Conservation (phyloP, 257 asterid genomes). For the Sherardia arvensis region DNA sequence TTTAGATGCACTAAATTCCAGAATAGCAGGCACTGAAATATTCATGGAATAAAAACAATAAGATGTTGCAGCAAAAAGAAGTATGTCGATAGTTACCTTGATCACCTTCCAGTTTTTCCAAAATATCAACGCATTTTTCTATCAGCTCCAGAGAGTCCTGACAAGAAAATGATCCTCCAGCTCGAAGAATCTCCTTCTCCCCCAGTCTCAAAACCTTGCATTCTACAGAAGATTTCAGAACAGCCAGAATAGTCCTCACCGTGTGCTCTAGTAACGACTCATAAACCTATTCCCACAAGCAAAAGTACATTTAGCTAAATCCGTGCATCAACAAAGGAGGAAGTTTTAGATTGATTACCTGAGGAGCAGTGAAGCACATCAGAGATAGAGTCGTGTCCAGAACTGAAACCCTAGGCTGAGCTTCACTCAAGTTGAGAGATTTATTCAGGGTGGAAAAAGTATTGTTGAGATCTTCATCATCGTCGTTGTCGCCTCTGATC, state of each 20-base stretch:
- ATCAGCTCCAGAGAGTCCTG: constrained; percentile 31
- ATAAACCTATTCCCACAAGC: constrained; percentile 32
- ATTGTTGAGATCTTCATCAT: constrained; percentile 12
- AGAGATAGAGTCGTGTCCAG: constrained; percentile 66
- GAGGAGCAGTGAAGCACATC: constrained; percentile 67
- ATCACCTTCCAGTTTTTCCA: constrained; percentile 30
- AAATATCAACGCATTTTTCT: constrained; percentile 35
- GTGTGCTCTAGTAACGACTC: constrained; percentile 39
- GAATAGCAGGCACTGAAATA: background rate
- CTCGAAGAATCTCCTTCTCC: constrained; percentile 30
- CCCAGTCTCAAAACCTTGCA: constrained; percentile 34
- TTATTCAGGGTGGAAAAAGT: constrained; percentile 44
- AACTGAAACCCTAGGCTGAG: constrained; percentile 33
- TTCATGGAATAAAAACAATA: background rate
- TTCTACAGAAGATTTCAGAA: constrained; percentile 46
- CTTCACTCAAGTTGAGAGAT: constrained; percentile 48
- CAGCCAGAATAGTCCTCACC: constrained; percentile 42
- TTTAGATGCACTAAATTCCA: background rate
- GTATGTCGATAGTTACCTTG: constrained; percentile 26
- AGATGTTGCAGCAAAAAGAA: background rate
- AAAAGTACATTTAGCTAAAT: background rate
- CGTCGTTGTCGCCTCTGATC: constrained; percentile 12
- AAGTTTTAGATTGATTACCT: constrained; percentile 28
- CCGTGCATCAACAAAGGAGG: background rate
- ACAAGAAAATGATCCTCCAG: constrained; percentile 42